Base-by-base conservation (phyloP, 148 eudicot species). In the Diospyros kaki region DNA sequence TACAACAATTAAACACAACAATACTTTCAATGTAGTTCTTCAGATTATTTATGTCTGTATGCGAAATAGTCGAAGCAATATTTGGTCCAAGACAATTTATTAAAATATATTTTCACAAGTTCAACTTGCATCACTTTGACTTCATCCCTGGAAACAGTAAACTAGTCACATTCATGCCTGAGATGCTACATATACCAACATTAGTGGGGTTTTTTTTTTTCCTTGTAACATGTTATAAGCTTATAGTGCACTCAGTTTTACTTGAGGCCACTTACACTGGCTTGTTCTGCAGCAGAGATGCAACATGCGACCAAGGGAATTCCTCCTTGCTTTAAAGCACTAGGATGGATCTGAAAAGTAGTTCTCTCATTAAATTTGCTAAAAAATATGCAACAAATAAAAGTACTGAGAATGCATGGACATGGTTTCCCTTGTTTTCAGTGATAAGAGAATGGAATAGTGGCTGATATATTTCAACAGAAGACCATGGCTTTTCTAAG, bases 281-380 rank as follows among this genome's bases (percentile, higher is more conserved):
- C 88, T 77, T 88, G 92, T 74, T 93, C 84, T 55, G 94, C 96
- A 65, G 99, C 99, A 68, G 91, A 75, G 71, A 93, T 77, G 81
- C 99, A 95, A 69, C 94, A 89, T 28, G 97, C 89, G 66, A 95
- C 86, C 88, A 95, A 86, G 18, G 99, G 90, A 74, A 79, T 75
- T 62, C 99, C 99, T 76, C 99, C 97, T 42, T 85, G 88, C 80
- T 89, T 89, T 58, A 90, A 77, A 73, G 98, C 93, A 78, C 93
- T 85, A 38, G 98, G 99, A 89, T 95, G 99, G 75, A 95, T 93
- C 99, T 95, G 88, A 51, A 48, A 51, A 75, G 50, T 18, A 68
- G 77, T n/a, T 11, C 15, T 66, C 53, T 64, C 65, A 52, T 15
- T 18, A 50, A 61, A 60, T 15, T 14, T 50, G 17, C 50, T 48